These are phyloP conservation scores for Lolium multiflorum DNA, from an alignment of 176 grass and related monocot genomes.

Conservation along the genomic window DNA sequence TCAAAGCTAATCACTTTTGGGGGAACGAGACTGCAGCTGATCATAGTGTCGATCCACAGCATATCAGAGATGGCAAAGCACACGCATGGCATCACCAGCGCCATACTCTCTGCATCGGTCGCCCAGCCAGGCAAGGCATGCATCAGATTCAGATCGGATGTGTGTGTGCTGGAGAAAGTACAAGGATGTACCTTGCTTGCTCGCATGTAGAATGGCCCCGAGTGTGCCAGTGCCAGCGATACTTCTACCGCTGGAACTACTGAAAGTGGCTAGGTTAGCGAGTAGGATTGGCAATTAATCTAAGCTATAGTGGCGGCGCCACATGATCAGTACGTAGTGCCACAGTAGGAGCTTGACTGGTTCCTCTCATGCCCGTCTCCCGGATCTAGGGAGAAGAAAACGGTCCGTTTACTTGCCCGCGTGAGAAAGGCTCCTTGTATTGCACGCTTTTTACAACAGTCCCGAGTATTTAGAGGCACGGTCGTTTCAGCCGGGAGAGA, in stretches of 20 bases:
- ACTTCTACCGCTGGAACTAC: background rate
- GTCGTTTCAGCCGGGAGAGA: too few species aligned
- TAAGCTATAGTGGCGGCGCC: background rate
- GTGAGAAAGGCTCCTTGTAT: too few species aligned
- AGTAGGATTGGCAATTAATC: background rate
- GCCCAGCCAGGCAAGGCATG: background rate
- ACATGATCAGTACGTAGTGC: background rate
- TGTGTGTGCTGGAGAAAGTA: background rate
- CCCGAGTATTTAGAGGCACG: too few species aligned
- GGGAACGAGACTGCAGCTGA: background rate
- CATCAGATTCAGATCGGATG: slow-evolving; percentile 47
- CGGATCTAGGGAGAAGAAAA: too few species aligned
- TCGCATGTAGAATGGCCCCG: background rate
- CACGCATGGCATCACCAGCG: slow-evolving; percentile 17
- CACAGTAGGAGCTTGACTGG: too few species aligned
- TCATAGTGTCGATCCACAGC: background rate
- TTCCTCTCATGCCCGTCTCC: too few species aligned
- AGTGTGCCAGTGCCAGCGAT: background rate
- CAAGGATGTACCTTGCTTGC: background rate
- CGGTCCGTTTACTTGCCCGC: too few species aligned
- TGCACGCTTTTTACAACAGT: too few species aligned
- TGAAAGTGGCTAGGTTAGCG: background rate
- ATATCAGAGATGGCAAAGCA: slow-evolving; percentile 17
- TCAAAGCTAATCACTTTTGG: background rate
- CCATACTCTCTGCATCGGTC: background rate